Percentiles rank a stretch among this genome's conserved stretches.
Evolutionary conservation across 306 rosid genomes (phyloP).

Genomic region (Boehmeria nivea): DNA sequence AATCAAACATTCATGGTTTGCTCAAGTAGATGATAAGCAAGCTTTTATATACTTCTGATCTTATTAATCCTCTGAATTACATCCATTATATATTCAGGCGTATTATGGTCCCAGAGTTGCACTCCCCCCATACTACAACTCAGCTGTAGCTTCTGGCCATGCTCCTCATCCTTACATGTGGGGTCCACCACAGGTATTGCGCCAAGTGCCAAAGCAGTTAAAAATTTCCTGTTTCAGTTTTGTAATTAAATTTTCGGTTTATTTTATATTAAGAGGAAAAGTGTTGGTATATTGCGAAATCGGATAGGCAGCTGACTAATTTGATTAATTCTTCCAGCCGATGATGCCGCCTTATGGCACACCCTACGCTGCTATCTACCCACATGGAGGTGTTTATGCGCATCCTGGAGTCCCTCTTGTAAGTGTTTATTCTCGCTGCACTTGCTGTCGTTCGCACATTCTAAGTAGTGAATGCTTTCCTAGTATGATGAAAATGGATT

Average conservation of each 20-base stretch:
- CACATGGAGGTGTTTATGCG: slow-evolving; percentile 77
- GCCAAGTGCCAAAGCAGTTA: too few relatives aligned
- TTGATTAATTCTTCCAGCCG: slow-evolving; percentile 47
- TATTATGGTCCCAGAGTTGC: slow-evolving; percentile 88
- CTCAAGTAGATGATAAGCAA: too few relatives aligned
- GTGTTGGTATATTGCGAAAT: slow-evolving; percentile 3
- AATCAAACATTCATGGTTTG: background rate
- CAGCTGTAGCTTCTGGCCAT: slow-evolving; percentile 70
- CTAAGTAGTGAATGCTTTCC: too few relatives aligned
- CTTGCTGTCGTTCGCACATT: background rate
- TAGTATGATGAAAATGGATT: too few relatives aligned
- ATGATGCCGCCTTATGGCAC: slow-evolving; percentile 89
- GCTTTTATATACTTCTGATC: background rate
- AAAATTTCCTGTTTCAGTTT: slow-evolving; percentile 12
- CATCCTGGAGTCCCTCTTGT: slow-evolving; percentile 76
- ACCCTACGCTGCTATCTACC: slow-evolving; percentile 78
- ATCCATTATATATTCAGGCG: slow-evolving; percentile 43
- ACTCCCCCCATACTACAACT: slow-evolving; percentile 73
- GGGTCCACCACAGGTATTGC: slow-evolving; percentile 97
- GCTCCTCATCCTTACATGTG: slow-evolving; percentile 93
- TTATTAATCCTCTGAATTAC: slow-evolving; percentile 16
- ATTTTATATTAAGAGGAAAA: slow-evolving; percentile 9
- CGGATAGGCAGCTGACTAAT: slow-evolving; percentile 17
- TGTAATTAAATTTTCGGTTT: background rate
- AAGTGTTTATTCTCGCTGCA: slow-evolving; percentile 30